These are phyloP conservation scores for Euphorbia tirucalli DNA, from an alignment of 345 rosid genomes.

Conservation along the genomic window DNA sequence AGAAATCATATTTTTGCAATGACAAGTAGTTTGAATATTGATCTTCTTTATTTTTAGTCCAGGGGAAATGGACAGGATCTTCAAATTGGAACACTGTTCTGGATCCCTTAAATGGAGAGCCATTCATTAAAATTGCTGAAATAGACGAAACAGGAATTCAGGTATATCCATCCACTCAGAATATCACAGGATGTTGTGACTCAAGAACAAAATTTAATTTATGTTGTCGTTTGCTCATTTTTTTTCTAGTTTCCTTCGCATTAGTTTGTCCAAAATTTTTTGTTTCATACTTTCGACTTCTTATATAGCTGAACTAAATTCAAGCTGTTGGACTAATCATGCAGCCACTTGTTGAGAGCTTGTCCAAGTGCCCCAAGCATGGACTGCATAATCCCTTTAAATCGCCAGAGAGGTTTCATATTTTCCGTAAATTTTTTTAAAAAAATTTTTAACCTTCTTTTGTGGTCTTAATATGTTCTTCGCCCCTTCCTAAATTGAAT, in stretches of 20 bases:
- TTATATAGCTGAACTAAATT: too few relatives aligned
- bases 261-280: neutral
- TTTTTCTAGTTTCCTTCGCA: neutral
- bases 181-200: neutral
- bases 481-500: neutral
- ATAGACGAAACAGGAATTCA: constrained; percentile 68
- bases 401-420: constrained; percentile 93
- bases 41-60: constrained; percentile 47
- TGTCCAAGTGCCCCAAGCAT: constrained; percentile 89
- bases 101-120: constrained; percentile 96
- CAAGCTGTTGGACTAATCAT: constrained; percentile 29
- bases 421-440: too few relatives aligned
- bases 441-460: neutral
- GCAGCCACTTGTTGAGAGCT: constrained; percentile 95
- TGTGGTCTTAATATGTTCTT: neutral
- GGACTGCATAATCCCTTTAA: constrained; percentile 97
- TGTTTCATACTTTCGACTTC: too few relatives aligned
- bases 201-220: neutral
- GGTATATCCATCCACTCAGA: constrained; percentile 38
- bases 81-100: constrained; percentile 55
- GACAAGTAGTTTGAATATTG: constrained; percentile 12
- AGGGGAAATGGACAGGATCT: constrained; percentile 84
- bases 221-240: neutral
- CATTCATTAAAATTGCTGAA: constrained; percentile 81
- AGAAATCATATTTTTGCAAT: neutral